Base-by-base conservation (phyloP, 768 basidiomycete genomes). In the Trametes punicea region DNA sequence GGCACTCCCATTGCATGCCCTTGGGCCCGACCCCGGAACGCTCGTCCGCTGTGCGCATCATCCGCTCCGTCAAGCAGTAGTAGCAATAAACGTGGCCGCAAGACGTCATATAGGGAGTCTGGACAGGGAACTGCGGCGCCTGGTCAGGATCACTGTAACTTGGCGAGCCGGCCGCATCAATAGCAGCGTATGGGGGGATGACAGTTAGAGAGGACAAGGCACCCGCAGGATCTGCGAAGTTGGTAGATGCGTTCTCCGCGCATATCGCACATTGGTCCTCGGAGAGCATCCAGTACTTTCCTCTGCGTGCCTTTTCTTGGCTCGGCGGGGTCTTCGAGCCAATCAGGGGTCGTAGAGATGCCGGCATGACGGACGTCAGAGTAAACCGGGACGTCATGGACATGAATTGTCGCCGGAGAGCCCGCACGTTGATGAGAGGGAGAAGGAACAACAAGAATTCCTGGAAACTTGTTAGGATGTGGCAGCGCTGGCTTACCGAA, bases 381-480 rank as follows among this genome's bases (percentile, higher is more conserved):
- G 55, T 61, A 57, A 54, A 60, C 63, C 52, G 67, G 41, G 63
- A 68, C 47, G 70, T 49, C 44, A 70, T 7, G 39, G 77, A 77
- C 49, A 70, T 71, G 48, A 85, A 45, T 40, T 79, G 77, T 39
- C 87, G 82, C 44, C 85, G 82, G 38, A 93, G 68, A 15, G 77
- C 75, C 54, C 83, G 80, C 10, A 85, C 75, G 61, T 84, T 90
- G 59, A 98, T 74, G 38, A 98, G 79, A 4, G 97, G 97, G 8
- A 98, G 78, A 18, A 93, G 72, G 74, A 98, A 98, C 31, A 98
- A 76, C 13, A 98, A 77, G 71, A 98, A 98, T 81, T 98, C 95
- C 96, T 98, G 60, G 26, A 36, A 30, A 41, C 18, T 16, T 27
- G 20, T 25, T 27, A 27, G 27, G 40, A 4, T 7, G 31, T 1